Conservation (phyloP, 2,329 filamentous ascomycete genomes). For the Alternaria rosae region DNA sequence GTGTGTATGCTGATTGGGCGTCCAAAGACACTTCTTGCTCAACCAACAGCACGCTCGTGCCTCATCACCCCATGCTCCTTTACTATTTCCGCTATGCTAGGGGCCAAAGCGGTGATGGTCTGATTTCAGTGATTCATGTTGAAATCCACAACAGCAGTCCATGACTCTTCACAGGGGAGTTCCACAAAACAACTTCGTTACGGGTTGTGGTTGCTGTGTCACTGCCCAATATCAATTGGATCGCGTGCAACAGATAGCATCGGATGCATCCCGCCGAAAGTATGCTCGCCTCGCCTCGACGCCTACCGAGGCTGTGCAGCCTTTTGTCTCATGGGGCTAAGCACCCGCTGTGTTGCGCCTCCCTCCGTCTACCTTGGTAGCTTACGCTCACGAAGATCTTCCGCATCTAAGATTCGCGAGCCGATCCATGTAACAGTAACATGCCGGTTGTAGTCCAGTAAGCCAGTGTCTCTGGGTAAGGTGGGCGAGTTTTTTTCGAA, state of each 20-base stretch:
- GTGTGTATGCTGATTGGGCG: not conserved
- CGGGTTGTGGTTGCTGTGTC: not conserved
- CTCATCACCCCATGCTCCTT: not conserved
- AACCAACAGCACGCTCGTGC: not conserved
- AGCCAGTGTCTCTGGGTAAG: not conserved
- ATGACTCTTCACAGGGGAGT: not conserved
- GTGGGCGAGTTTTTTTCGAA: not conserved
- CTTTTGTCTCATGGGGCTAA: not conserved
- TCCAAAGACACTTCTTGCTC: not conserved
- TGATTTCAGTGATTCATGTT: not conserved
- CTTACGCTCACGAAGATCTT: slow-evolving; percentile 10
- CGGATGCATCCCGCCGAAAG: not conserved
- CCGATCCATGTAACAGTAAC: slow-evolving; percentile 12
- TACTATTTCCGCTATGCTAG: not conserved
- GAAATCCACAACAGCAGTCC: not conserved
- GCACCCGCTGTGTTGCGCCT: not conserved
- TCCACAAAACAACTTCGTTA: not conserved
- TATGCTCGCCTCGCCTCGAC: not conserved
- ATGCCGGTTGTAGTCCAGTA: not conserved
- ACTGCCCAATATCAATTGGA: not conserved
- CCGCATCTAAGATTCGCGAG: slow-evolving; percentile 14
- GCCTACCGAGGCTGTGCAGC: not conserved
- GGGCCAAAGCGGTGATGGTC: not conserved
- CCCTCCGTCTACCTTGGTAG: not conserved
- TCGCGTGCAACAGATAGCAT: not conserved